These are phyloP conservation scores for Bryum argenteum DNA, from an alignment of 225 moss, liverwort and hornwort species.

Conservation along the genomic window DNA sequence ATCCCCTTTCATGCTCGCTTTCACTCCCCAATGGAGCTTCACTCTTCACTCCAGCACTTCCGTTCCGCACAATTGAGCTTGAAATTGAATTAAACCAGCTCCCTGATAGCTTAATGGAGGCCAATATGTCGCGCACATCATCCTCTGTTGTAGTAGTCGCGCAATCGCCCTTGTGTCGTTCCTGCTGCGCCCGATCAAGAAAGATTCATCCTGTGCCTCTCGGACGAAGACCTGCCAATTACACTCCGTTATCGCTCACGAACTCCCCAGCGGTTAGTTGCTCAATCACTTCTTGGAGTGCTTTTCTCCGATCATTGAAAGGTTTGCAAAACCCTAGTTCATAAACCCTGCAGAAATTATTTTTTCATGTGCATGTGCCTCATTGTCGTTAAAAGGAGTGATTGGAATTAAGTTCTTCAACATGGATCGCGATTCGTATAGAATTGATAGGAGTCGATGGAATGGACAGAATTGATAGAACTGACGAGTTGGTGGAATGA, in stretches of 20 bases:
- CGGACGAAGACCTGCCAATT: background rate
- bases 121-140: conserved; percentile 16
- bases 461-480: too few relatives aligned
- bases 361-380: too few relatives aligned
- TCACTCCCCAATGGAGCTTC: background rate
- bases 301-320: background rate
- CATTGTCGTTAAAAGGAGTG: too few relatives aligned
- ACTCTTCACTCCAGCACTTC: background rate
- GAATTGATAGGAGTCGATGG: too few relatives aligned
- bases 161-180: conserved; percentile 27
- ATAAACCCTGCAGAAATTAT: background rate
- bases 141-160: background rate
- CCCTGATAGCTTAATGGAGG: conserved; percentile 10
- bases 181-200: conserved; percentile 23
- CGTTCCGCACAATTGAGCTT: background rate
- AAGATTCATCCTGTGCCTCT: conserved; percentile 6
- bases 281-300: background rate
- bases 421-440: too few relatives aligned
- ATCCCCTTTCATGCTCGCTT: too few relatives aligned
- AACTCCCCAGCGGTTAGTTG: conserved; percentile 31
- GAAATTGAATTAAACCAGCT: background rate
- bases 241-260: conserved; percentile 17
- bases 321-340: background rate
- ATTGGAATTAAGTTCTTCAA: too few relatives aligned
- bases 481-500: too few relatives aligned